phyloP scores from a whole-genome alignment of 2,329 filamentous ascomycete genomes.

The Ceratocystiopsis sp. region DNA sequence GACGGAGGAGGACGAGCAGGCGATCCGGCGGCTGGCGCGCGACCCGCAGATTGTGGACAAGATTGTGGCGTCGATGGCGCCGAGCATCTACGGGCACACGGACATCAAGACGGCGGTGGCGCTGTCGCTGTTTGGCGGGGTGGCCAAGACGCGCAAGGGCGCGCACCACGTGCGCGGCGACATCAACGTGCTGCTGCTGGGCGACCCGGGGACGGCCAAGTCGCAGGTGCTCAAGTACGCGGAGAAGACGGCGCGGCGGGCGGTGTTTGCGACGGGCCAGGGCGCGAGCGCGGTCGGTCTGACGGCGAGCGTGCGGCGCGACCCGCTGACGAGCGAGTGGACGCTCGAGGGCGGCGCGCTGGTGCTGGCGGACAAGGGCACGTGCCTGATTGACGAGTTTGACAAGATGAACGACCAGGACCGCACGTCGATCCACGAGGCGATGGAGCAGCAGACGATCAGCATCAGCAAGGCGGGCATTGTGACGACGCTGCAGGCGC shows the following conservation, averaged over 20 bases:
- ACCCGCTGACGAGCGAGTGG: slow-evolving; percentile 93
- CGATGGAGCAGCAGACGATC: slow-evolving; percentile 99
- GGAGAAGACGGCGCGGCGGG: slow-evolving; percentile 90
- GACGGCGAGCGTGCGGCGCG: slow-evolving; percentile 86
- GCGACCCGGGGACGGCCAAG: slow-evolving; percentile 94
- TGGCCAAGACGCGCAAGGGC: slow-evolving; percentile 78
- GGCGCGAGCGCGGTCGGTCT: slow-evolving; percentile 95
- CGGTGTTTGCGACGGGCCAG: slow-evolving; percentile 94
- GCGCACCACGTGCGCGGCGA: slow-evolving; percentile 86
- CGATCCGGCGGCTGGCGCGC: slow-evolving; percentile 72
- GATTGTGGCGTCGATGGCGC: slow-evolving; percentile 81
- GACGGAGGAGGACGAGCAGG: slow-evolving; percentile 84
- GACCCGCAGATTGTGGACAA: slow-evolving; percentile 89
- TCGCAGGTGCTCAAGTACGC: slow-evolving; percentile 96
- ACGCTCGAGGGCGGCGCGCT: slow-evolving; percentile 90
- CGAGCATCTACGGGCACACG: slow-evolving; percentile 90
- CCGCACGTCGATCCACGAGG: slow-evolving; percentile 94
- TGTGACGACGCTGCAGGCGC: slow-evolving; percentile 87
- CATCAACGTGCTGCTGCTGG: slow-evolving; percentile 91
- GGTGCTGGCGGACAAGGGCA: slow-evolving; percentile 86
- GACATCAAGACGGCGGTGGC: slow-evolving; percentile 97
- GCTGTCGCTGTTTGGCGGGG: slow-evolving; percentile 84
- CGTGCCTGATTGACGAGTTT: slow-evolving; percentile 94
- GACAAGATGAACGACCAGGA: slow-evolving; percentile 99
- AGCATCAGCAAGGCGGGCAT: slow-evolving; percentile 98